Base-by-base conservation (phyloP, 1,284 basidiomycete genomes). In the Heimioporus retisporus region DNA sequence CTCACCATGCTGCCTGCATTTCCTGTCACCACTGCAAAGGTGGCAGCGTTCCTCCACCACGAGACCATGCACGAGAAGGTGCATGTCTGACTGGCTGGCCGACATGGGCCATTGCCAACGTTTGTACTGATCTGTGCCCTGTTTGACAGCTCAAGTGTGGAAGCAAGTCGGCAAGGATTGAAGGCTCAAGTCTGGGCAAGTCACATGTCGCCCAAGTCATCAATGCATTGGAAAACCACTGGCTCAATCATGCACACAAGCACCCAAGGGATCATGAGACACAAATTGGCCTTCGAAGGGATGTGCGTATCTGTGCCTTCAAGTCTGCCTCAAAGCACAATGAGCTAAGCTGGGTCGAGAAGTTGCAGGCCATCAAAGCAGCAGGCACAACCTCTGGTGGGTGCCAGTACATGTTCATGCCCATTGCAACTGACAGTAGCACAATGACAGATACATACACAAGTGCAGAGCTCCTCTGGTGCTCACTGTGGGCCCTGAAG, bases 371-470 rank as follows among this genome's bases (percentile, higher is more conserved):
- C 1, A 54, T 72, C 25, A n/a, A 73, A 48, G 73, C 72, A 35
- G 58, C 65, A 2, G 73, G 75, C 18, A 66, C 71, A 16, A 68
- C 70, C 14, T 66, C 63, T 16, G 72, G 73, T 75, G 42, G n/a
- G 65, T 23, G 31, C 31, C 31, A 31, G n/a, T 31, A 7, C 31
- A 31, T 31, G n/a, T n/a, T n/a, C n/a, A n/a, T n/a, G n/a, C n/a
- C n/a, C n/a, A n/a, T n/a, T n/a, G n/a, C n/a, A n/a, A n/a, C n/a
- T n/a, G n/a, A n/a, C n/a, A n/a, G n/a, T n/a, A n/a, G n/a, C n/a
- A n/a, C n/a, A n/a, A n/a, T n/a, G n/a, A n/a, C 31, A 31, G 31
- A 31, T 31, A 5, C 31, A 31, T 31, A 31, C 31, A 31, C 31
- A 31, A 31, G 7, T 31, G 31, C 4, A 7, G 31, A 31, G 31